phyloP scores from a whole-genome alignment of 768 basidiomycete genomes.

The Mrakia frigida region DNA sequence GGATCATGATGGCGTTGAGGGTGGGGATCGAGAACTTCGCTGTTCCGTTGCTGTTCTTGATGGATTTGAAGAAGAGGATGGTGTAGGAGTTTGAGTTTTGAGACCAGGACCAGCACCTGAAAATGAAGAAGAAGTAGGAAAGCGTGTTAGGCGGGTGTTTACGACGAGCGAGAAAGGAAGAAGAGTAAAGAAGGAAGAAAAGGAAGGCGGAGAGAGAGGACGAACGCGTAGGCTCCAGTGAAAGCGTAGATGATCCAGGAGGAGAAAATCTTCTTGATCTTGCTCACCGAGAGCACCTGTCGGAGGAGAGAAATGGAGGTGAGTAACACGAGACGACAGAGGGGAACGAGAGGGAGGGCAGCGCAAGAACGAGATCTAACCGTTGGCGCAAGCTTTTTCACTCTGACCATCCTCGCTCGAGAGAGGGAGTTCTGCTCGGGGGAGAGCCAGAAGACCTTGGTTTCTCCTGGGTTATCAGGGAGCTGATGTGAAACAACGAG shows the following conservation, averaged over 20 bases:
- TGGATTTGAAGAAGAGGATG: conserved; percentile 1
- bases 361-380: not conserved
- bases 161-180: not conserved
- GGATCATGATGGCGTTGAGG: conserved; percentile 37
- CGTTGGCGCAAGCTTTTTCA: conserved; percentile 33
- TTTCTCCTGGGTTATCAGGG: conserved; percentile 31
- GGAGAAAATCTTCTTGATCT: conserved; percentile 33
- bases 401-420: conserved; percentile 31
- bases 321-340: not conserved
- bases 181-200: not conserved
- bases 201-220: not conserved
- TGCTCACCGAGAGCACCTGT: conserved; percentile 23
- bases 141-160: not conserved
- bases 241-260: conserved; percentile 35
- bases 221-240: conserved; percentile 2
- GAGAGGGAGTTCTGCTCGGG: conserved; percentile 34
- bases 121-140: not conserved
- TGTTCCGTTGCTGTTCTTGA: conserved; percentile 34
- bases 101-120: not conserved
- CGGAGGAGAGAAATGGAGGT: not conserved
- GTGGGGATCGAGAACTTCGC: conserved; percentile 32
- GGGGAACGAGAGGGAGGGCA: not conserved
- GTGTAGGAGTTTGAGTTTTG: not conserved
- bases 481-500: not conserved
- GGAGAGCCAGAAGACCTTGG: conserved; percentile 36